Evolutionary conservation across 2,329 filamentous ascomycete genomes (phyloP).

Genomic region (Pseudogymnoascus sp.): DNA sequence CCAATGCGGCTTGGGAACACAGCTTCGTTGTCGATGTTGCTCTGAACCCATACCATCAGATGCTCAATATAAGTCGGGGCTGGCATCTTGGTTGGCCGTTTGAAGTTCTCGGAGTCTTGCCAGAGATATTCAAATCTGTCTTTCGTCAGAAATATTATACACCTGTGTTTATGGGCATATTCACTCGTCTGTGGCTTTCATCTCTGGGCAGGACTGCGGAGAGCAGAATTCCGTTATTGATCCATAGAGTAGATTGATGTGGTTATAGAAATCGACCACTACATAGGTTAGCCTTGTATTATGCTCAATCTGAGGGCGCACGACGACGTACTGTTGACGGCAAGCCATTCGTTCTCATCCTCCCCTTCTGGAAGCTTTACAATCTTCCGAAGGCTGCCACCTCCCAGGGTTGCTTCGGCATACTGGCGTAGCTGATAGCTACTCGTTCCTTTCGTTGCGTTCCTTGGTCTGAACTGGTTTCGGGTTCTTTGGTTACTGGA

Average conservation of each 20-base stretch:
- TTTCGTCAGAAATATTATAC: slow-evolving; percentile 3
- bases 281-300: slow-evolving; percentile 24
- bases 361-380: slow-evolving; percentile 96
- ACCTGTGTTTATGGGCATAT: slow-evolving; percentile 22
- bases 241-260: slow-evolving; percentile 97
- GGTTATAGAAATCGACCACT: slow-evolving; percentile 99
- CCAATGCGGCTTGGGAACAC: slow-evolving; percentile 92
- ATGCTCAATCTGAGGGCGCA: not conserved
- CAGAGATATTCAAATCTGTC: slow-evolving; percentile 92
- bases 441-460: slow-evolving; percentile 74
- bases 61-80: slow-evolving; percentile 97
- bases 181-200: slow-evolving; percentile 99
- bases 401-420: slow-evolving; percentile 92
- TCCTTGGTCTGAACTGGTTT: slow-evolving; percentile 85
- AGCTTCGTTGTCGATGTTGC: slow-evolving; percentile 88
- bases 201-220: slow-evolving; percentile 91
- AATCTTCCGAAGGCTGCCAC: slow-evolving; percentile 88
- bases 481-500: slow-evolving; percentile 75
- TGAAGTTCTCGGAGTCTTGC: slow-evolving; percentile 93
- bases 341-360: slow-evolving; percentile 95
- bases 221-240: slow-evolving; percentile 99
- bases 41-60: slow-evolving; percentile 93
- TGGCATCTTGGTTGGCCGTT: slow-evolving; percentile 94
- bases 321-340: slow-evolving; percentile 72
- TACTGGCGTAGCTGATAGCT: slow-evolving; percentile 96